These are phyloP conservation scores for Sugiyamaella castrensis DNA, from an alignment of 1,139 yeast genomes.

Conservation along the genomic window DNA sequence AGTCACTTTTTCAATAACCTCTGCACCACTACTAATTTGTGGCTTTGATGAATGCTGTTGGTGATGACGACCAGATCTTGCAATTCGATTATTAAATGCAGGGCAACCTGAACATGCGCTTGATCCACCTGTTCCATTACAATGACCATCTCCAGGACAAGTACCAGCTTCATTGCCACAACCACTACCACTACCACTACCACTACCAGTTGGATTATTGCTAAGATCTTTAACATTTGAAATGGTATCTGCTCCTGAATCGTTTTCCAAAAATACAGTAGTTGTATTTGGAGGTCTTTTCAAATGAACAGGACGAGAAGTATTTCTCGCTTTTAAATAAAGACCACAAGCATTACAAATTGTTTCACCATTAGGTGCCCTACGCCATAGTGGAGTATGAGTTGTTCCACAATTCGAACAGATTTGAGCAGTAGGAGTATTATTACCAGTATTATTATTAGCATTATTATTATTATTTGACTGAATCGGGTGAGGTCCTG, in stretches of 20 bases:
- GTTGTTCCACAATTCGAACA: conserved; percentile 70
- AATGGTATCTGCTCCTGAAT: conserved; percentile 5
- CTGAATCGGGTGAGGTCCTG: not conserved
- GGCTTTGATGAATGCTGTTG: not conserved
- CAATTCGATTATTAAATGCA: conserved; percentile 67
- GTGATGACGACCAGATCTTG: conserved; percentile 18
- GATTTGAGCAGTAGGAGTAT: conserved; percentile 39
- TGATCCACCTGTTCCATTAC: conserved; percentile 86
- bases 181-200: conserved; percentile 12
- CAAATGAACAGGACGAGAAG: conserved; percentile 53
- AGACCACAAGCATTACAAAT: conserved; percentile 75
- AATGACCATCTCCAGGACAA: conserved; percentile 79
- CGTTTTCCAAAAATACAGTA: conserved; percentile 11
- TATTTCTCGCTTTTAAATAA: conserved; percentile 42
- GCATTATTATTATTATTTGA: too few species aligned
- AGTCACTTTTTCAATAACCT: not conserved
- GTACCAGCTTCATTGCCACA: conserved; percentile 45
- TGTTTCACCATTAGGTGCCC: conserved; percentile 63
- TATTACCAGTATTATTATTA: not conserved
- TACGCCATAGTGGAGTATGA: conserved; percentile 65
- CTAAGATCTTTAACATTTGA: too few species aligned
- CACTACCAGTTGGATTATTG: not conserved
- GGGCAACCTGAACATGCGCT: conserved; percentile 81
- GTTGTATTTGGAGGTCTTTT: conserved; percentile 36
- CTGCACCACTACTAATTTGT: not conserved